Base-by-base conservation (phyloP, 2,329 filamentous ascomycete genomes). In the Huntiella omanensis region DNA sequence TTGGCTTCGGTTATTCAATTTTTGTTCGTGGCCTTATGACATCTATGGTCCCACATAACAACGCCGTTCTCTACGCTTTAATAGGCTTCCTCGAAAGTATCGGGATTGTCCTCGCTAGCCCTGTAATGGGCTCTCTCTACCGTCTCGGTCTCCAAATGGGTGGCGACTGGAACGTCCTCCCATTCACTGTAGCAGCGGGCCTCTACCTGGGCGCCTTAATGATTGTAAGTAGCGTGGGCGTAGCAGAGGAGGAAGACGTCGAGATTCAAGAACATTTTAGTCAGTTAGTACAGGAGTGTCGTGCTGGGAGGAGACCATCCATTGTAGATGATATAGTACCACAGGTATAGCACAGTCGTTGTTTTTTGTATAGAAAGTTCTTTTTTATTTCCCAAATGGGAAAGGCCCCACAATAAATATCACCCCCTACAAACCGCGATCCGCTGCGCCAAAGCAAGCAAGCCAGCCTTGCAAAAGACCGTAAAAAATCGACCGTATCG, bases 1-100 rank as follows among this genome's bases (percentile, higher is more conserved):
- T 48, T 15, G 49, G 35, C 40, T 47, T 47, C 16, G 50, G 47
- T 6, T 51, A 51, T 41, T 49, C 45, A 7, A 51, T 47, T 16
- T 50, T 52, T 19, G 38, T 49, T 3, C 48, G 53, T n/a, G 51
- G 53, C 13, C 35, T 54, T 8, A 48, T 54, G 39, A 50, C 52
- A 5, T 50, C 49, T 5, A 42, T 53, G 32, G 47, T 52, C 3
- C 48, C 51, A 4, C 44, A 43, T 33, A 50, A 53, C 17, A 49
- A 46, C 32, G 49, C 41, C 5, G 46, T 50, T 32, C 47, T 54
- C 17, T 54, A 51, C 38, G 49, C 52, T 5, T 43, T 46, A 10
- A 52, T 54, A 15, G 47, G 49, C 17, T 44, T 53, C 17, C 36
- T 53, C 11, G 53, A 54, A 47, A 50, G 41, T 15, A 35, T 52